Evolutionary conservation across 139 green algal species (phyloP), one percentile per base, ranked within the genome.

Genomic region (Chara braunii): DNA sequence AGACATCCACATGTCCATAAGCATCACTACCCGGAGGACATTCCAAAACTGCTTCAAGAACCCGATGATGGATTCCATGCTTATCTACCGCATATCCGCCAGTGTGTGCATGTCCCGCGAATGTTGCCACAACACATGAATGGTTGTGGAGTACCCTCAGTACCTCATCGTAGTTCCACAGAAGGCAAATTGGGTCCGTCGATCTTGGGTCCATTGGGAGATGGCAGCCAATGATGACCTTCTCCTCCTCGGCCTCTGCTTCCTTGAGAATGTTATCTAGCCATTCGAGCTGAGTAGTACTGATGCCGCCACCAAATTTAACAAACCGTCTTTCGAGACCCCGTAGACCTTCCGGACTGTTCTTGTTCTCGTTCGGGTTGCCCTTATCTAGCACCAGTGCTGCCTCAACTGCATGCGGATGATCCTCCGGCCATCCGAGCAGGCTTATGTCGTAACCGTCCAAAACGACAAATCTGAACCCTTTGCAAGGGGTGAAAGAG

Each of bases 381-480:
- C 48, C 30, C 7, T 12, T 4, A 18, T 29, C 18, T 43, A 78
- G 0, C 26, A 78, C 22, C 36, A 42, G 26, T 23, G 44, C 44
- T 12, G 70, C 70, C n/a, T 33, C 8, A 12, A 29, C 26, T 37
- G 53, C 40, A 18, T 72, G 69, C 2, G 70, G 70, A 24, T 78
- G 69, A 18, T 68, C 70, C 18, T 23, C n/a, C 2, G 70, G 70
- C 69, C 70, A 80, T 4, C 70, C 70, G 31, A 78, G 68, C 45
- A 80, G 2, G 37, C 67, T 79, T 14, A 78, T 54, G 45, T 95
- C 88, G 63, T 94, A 95, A 0, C 62, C 71, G 62, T 95, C 88
- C 4, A 91, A 44, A 12, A 91, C 67, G 1, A 95, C 61, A 45
- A 94, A 74, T 0, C 64, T 71, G 42, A 73, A 89, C 2, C 60